Percentiles rank a stretch among this genome's conserved stretches.
Conservation (phyloP, 208 protist species). For the Trypanosoma vivax region DNA sequence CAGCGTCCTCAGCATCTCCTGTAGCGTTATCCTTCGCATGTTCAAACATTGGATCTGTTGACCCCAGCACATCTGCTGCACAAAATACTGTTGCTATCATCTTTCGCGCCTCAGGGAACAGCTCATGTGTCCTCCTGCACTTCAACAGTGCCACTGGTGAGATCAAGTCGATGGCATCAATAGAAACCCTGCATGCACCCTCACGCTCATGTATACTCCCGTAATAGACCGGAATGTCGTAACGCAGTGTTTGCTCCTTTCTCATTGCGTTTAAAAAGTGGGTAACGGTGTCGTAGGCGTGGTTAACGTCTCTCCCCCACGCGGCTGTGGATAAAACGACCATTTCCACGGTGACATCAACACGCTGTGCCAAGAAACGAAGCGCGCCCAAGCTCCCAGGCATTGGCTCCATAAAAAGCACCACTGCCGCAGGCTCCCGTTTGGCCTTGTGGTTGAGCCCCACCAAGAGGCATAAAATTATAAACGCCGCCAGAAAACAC, state of each 20-base stretch:
- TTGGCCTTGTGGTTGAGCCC: conserved; percentile 33
- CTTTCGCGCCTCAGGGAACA: conserved; percentile 5
- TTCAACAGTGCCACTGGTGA: too few relatives aligned
- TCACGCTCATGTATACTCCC: conserved; percentile 27
- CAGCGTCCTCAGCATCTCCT: neutral
- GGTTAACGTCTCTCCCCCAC: conserved; percentile 31
- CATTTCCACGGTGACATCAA: conserved; percentile 50
- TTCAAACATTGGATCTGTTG: too few relatives aligned
- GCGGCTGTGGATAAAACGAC: conserved; percentile 46
- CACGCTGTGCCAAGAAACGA: conserved; percentile 57
- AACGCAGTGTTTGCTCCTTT: conserved; percentile 26
- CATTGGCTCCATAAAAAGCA: conserved; percentile 69
- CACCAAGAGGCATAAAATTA: conserved; percentile 71
- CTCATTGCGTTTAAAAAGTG: conserved; percentile 31
- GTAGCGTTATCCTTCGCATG: neutral
- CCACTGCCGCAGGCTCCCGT: conserved; percentile 12
- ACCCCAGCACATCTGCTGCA: conserved; percentile 16
- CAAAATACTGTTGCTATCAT: conserved; percentile 27
- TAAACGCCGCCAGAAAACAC: conserved; percentile 63
- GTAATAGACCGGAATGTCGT: conserved; percentile 39
- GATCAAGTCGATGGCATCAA: too few relatives aligned
- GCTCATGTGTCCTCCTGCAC: too few relatives aligned
- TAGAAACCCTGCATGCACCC: conserved; percentile 13
- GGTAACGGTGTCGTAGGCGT: conserved; percentile 18
- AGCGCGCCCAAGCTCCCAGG: conserved; percentile 49